These are phyloP conservation scores for Leucocoprinus birnbaumii DNA, from an alignment of 768 basidiomycete genomes.

Conservation along the genomic window DNA sequence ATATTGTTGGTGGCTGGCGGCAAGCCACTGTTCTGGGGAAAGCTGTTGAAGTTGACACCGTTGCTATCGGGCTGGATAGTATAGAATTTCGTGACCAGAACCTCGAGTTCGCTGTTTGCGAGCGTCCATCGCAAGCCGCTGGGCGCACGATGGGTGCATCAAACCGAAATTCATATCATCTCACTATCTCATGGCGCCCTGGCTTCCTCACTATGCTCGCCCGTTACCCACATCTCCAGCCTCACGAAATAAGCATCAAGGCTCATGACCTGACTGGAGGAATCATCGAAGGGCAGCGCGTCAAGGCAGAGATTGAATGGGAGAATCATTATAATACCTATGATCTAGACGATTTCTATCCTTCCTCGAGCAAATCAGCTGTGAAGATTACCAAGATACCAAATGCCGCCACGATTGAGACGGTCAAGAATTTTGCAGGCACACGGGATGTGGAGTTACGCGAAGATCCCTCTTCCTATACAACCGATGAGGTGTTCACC, in stretches of 20 bases:
- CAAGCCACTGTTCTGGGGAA: constrained; percentile 45
- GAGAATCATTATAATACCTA: constrained; percentile 27
- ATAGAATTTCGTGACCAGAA: constrained; percentile 42
- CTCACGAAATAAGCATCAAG: constrained; percentile 27
- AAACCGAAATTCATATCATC: constrained; percentile 28
- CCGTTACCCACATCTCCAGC: constrained; percentile 30
- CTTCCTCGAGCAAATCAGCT: neutral
- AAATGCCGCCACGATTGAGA: neutral
- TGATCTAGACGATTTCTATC: neutral
- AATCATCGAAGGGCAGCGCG: constrained; percentile 35
- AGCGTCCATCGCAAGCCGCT: constrained; percentile 33
- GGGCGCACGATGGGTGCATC: constrained; percentile 38
- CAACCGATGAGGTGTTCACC: constrained; percentile 6
- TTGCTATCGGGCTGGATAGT: constrained; percentile 44
- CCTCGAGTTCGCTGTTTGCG: constrained; percentile 39
- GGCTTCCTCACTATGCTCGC: constrained; percentile 47
- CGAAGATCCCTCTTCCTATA: neutral
- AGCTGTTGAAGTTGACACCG: constrained; percentile 33
- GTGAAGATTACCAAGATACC: constrained; percentile 11
- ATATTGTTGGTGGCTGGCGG: constrained; percentile 20
- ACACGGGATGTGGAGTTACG: neutral
- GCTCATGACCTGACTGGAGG: constrained; percentile 12
- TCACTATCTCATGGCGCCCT: constrained; percentile 49
- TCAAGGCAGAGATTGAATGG: constrained; percentile 42
- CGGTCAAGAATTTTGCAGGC: constrained; percentile 1